Evolutionary conservation across 768 basidiomycete genomes (phyloP), one percentile per base, ranked within the genome.

Genomic region (Xerocomus brunneocitrinus): DNA sequence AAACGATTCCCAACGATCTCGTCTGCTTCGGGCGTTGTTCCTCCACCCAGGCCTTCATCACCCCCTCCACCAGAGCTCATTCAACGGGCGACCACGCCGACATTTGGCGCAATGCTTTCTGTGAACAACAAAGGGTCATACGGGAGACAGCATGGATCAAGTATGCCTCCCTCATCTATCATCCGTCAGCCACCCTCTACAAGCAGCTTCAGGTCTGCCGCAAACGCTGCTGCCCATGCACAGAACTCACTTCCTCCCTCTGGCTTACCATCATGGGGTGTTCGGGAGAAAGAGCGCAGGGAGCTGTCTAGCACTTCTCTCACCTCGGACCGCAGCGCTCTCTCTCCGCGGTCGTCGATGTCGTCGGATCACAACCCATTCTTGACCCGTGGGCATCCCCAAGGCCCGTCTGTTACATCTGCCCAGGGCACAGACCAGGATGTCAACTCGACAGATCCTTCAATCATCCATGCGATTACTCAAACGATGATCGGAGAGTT

Each of bases 401-500:
- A 66, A 25, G 71, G 60, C 9, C 63, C 66, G 8, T 77, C 80
- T 43, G 67, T 70, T 35, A 76, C 76, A 19, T 79, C 79, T n/a
- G 71, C 74, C 51, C 78, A 74, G 52, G 54, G 32, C 22, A 48
- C 45, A 22, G 68, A 69, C 19, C 60, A 58, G 32, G 59, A 52
- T 22, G 54, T 61, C 12, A 78, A 75, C 42, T 73, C 85, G 19
- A 97, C 95, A 27, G 95, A 99, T 65, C 95, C 94, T 4, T 73
- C 78, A 2, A 74, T 97, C 63, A 97, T 98, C 59, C 95, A 98
- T 67, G 89, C 95, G 1, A 98, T 98, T 61, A 99, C 97, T 14
- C 95, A 98, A 76, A 97, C 95, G 24, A 99, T 99, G 97, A 98
- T 98, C 60, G 95, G 97, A 47, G 95, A 98, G 76, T 98, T 94